Evolutionary conservation across 1,284 basidiomycete species (phyloP), one percentile per base, ranked within the genome.

Genomic region (Schizophyllum commune): DNA sequence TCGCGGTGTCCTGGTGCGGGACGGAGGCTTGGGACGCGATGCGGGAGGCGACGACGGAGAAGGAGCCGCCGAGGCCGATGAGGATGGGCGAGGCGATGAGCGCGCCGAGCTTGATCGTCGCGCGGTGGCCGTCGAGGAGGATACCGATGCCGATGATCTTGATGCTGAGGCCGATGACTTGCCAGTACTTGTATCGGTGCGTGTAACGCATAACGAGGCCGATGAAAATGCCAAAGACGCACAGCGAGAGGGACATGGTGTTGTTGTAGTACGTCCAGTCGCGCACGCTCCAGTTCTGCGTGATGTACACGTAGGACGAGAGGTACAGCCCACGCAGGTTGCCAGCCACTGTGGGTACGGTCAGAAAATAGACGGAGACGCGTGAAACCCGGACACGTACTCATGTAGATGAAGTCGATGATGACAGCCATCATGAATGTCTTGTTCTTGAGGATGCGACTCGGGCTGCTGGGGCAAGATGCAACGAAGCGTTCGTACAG

Each of bases 141-240:
- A 55, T 20, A 11, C 53, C 53, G 27, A 55, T 21, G 19, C 53
- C 53, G 53, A 55, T 55, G 53, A 55, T 4, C 19, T 55, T 55
- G 53, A 55, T 55, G 53, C 20, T 21, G 20, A 55, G 53, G 11
- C 53, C 53, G 53, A 21, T 1, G 53, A 55, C 27, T 55, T 55
- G 53, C 53, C 62, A 62, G 54, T 60, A 69, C 66, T 77, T 81
- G 69, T 76, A 80, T n/a, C 77, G 74, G 27, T 76, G 75, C 22
- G 73, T 71, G 63, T 69, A 74, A 20, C 76, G 74, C 73, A 81
- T 77, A 33, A 70, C 33, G n/a, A 74, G 66, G 0, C 82, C 82
- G 5, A 76, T 78, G 1, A 73, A 4, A 62, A 83, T 77, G 51
- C 77, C 79, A 61, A 80, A 79, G 59, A 81, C 67, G 53, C 77